phyloP scores from a whole-genome alignment of 768 basidiomycete genomes.

The Saitozyma sp. region DNA sequence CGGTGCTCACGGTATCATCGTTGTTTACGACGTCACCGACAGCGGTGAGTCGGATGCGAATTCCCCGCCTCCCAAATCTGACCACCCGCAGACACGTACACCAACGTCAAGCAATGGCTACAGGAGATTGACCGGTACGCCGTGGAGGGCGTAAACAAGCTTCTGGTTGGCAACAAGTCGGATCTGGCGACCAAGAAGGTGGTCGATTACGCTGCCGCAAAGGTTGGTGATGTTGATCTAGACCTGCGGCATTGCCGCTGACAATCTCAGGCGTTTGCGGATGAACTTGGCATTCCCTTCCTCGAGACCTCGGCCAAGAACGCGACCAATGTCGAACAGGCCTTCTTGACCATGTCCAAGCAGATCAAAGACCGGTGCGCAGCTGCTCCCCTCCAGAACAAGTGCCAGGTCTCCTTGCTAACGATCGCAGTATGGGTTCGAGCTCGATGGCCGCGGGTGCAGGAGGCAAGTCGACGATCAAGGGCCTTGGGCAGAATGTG shows the following conservation, averaged over 20 bases:
- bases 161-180: slow-evolving; percentile 97
- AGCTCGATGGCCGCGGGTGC: slow-evolving; percentile 49
- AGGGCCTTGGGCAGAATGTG: slow-evolving; percentile 48
- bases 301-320: slow-evolving; percentile 98
- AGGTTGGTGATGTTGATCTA: slow-evolving; percentile 20
- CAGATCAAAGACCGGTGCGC: slow-evolving; percentile 56
- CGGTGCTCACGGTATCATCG: slow-evolving; percentile 95
- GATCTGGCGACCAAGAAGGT: slow-evolving; percentile 92
- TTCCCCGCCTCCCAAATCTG: slow-evolving; percentile 16
- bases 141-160: slow-evolving; percentile 98
- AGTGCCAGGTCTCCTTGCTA: neutral
- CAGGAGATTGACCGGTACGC: slow-evolving; percentile 97
- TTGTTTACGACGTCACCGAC: slow-evolving; percentile 84
- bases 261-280: slow-evolving; percentile 73
- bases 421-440: slow-evolving; percentile 44
- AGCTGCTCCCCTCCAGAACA: slow-evolving; percentile 24
- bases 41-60: slow-evolving; percentile 29
- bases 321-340: slow-evolving; percentile 96
- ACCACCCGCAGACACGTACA: slow-evolving; percentile 25
- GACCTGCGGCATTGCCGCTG: neutral
- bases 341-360: slow-evolving; percentile 96
- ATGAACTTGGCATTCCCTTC: slow-evolving; percentile 89
- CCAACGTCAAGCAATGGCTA: slow-evolving; percentile 93
- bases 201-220: slow-evolving; percentile 50
- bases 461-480: slow-evolving; percentile 51